Evolutionary conservation across 2,329 filamentous ascomycete species (phyloP), one percentile per base, ranked within the genome.

Genomic region (Graphium sp.): DNA sequence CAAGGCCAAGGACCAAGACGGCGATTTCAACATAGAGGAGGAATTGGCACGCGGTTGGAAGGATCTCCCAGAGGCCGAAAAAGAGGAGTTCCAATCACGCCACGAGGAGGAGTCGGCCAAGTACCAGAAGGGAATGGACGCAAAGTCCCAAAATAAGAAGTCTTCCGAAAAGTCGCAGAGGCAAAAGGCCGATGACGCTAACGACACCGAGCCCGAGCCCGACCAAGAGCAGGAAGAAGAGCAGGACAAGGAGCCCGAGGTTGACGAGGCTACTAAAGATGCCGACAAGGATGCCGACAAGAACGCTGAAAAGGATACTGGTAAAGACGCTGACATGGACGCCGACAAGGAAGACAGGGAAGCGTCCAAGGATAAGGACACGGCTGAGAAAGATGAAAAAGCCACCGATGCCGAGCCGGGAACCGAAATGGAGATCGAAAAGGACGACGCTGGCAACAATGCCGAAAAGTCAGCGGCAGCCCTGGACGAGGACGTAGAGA

Each of bases 11-110:
- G 55, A 56, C 30, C 49, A 52, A 15, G 34, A 37, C 16, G 34
- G 35, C 14, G 41, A 43, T 28, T 32, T 52, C 31, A 53, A 55
- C 32, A 43, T 66, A 9, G 63, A 69, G n/a, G 61, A 65, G 29
- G 64, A 68, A 48, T 53, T 72, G 7, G 49, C 54, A n/a, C 56
- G 55, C 9, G 50, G 52, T 23, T 73, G 67, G 66, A 61, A 66
- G 33, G 58, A 62, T 13, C 50, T 72, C 10, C 45, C 60, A 4
- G 54, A 61, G 24, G 48, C 46, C 14, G 53, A 62, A 28, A 62
- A 58, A 41, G 60, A 65, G 16, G 55, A 58, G 29, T 69, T 57
- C 31, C 52, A 62, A 35, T 38, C 47, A 5, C 54, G 52, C 14
- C 55, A 53, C 28, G 52, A 57, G 30, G 39, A 50, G 28, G 52